Evolutionary conservation across 2,329 filamentous ascomycete species (phyloP), one percentile per base, ranked within the genome.

Genomic region (Hymenoscyphus fructigenus): DNA sequence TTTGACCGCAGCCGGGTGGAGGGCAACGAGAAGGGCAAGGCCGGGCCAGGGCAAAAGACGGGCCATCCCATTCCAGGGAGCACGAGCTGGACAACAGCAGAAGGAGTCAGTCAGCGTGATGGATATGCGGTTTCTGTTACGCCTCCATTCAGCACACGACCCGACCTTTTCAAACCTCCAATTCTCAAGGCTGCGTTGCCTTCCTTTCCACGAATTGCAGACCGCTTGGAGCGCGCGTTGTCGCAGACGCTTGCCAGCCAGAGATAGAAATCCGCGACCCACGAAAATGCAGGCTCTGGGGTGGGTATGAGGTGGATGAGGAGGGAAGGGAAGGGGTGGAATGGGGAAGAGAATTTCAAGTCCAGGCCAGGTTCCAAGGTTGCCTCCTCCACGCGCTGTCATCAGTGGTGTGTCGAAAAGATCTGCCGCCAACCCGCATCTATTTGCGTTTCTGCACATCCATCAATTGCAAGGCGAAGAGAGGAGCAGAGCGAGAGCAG

Each of bases 221-320:
- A 50, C n/a, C n/a, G 44, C 20, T 12, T 50, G 44, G n/a, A 36
- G 44, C 44, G 44, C n/a, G 7, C 44, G n/a, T 15, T 26, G 41
- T 50, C n/a, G n/a, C n/a, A 5, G n/a, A 23, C 44, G 20, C 41
- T 47, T 50, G 5, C 20, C 44, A 50, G 5, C 20, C 44, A 50
- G n/a, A 50, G 44, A 50, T 50, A 50, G 44, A 20, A 50, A 50
- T 20, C 44, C 44, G 44, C 44, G 20, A 50, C 44, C 44, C 44
- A 50, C n/a, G 44, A 50, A 23, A 50, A 50, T 50, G 44, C 44
- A 50, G 44, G 44, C 20, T 50, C 44, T 23, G n/a, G 12, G n/a
- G 44, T 23, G 20, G 20, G n/a, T 10, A 50, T 26, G 10, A 50
- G 44, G 44, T 50, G 44, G 44, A 50, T 50, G 41, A 44, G 15